A percentile compares a stretch with the other conserved stretches of the same genome.
These are phyloP conservation scores for Rhodotorula babjevae DNA, from an alignment of 768 basidiomycete species.

Conservation along the genomic window DNA sequence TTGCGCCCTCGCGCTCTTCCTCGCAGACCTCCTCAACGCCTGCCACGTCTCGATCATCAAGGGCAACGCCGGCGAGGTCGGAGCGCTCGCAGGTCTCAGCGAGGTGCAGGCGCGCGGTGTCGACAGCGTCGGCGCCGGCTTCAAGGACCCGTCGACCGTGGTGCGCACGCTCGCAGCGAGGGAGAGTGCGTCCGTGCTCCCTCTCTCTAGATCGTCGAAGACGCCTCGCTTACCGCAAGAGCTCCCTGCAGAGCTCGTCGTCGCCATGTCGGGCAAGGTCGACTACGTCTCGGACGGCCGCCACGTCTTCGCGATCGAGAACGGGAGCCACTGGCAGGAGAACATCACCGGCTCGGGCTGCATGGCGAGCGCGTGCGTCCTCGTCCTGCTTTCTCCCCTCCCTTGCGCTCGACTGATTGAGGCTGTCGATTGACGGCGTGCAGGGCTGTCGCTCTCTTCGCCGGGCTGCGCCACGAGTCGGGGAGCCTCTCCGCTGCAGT, in stretches of 20 bases:
- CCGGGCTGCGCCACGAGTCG: constrained; percentile 44
- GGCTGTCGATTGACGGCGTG: no score
- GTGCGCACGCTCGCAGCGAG: constrained; percentile 65
- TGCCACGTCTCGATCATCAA: constrained; percentile 69
- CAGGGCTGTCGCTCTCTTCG: constrained; percentile 68
- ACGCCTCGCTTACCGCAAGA: no score
- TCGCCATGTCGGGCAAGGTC: constrained; percentile 70
- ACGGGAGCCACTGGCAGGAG: constrained; percentile 69
- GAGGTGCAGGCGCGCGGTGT: constrained; percentile 81
- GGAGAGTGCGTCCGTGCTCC: constrained; percentile 67
- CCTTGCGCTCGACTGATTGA: no score
- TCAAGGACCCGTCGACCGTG: constrained; percentile 66
- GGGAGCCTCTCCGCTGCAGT: constrained; percentile 61
- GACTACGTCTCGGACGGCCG: constrained; percentile 83
- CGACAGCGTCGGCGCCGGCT: constrained; percentile 73
- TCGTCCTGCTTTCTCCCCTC: no score
- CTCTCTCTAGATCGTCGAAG: no score
- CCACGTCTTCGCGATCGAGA: constrained; percentile 62
- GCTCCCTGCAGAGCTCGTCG: constrained; percentile 60
- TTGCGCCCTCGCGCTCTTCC: no score
- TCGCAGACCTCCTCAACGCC: constrained; percentile 33
- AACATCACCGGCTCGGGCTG: constrained; percentile 88
- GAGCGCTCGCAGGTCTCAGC: constrained; percentile 64
- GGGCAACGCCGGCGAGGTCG: constrained; percentile 87
- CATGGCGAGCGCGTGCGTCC: constrained; percentile 49